Conservation (phyloP, 208 protist genomes). For the Wallacemonas sp. region DNA sequence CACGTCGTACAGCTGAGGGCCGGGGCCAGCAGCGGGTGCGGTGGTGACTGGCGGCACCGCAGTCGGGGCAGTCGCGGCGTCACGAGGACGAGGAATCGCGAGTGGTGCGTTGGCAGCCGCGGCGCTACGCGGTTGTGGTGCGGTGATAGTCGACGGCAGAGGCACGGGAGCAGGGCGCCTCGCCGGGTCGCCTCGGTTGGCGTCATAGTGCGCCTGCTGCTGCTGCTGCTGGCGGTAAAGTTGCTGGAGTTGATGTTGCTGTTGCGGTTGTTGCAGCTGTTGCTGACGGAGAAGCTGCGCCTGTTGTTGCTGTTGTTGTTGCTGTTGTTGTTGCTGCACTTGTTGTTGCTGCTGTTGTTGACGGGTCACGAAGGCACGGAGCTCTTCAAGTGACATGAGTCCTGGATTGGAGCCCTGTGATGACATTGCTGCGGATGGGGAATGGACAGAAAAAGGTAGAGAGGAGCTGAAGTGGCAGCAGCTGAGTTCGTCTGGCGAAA, state of each 20-base stretch:
- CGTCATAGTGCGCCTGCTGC: neutral
- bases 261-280: slow-evolving; percentile 31
- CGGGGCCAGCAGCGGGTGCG: neutral
- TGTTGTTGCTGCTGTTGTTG: slow-evolving; percentile 17
- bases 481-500: too few relatives aligned
- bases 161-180: too few relatives aligned
- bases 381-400: neutral
- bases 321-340: neutral
- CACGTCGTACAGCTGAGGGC: neutral
- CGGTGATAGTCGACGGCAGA: too few relatives aligned
- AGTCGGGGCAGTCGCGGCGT: neutral
- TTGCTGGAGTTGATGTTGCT: slow-evolving; percentile 28
- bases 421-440: too few relatives aligned
- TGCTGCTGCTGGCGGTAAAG: slow-evolving; percentile 8
- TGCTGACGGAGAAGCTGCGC: neutral
- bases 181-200: too few relatives aligned
- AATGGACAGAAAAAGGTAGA: neutral
- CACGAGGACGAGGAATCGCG: too few relatives aligned
- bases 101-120: too few relatives aligned
- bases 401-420: neutral
- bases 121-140: too few relatives aligned
- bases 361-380: neutral
- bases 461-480: neutral
- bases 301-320: neutral
- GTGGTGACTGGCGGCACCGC: neutral